Evolutionary conservation across 345 rosid species (phyloP).

Genomic region (Euphorbia pulcherrima): DNA sequence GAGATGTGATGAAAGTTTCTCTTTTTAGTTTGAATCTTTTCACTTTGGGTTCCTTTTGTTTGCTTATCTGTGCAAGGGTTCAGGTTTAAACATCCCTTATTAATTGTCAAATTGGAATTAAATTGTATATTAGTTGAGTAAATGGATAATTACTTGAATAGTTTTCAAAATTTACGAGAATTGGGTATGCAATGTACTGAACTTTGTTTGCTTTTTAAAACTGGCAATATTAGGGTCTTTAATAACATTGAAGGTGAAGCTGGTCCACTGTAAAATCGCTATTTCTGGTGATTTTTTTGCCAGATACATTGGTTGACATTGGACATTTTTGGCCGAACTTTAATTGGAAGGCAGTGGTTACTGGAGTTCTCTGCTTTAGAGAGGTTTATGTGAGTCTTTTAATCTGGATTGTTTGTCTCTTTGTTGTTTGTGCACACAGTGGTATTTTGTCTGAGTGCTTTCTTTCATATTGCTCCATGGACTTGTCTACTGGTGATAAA

Average conservation of each 20-base stretch:
- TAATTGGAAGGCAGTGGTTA: too few relatives aligned
- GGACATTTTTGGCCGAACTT: too few relatives aligned
- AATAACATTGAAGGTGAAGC: constrained; percentile 36
- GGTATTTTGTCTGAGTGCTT: too few relatives aligned
- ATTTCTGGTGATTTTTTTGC: background rate
- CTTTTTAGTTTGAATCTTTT: background rate
- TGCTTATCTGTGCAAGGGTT: constrained; percentile 26
- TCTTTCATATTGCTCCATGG: too few relatives aligned
- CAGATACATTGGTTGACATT: background rate
- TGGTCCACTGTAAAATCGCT: background rate
- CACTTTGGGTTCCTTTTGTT: constrained; percentile 29
- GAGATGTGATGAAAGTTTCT: background rate
- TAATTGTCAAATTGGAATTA: background rate
- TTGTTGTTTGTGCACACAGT: too few relatives aligned
- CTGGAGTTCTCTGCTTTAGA: too few relatives aligned
- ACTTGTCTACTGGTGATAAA: too few relatives aligned
- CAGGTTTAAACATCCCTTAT: constrained; percentile 29
- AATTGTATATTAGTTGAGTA: background rate
- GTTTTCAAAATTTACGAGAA: background rate
- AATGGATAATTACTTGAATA: background rate
- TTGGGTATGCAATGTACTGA: constrained; percentile 9
- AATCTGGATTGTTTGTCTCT: too few relatives aligned
- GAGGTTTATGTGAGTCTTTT: too few relatives aligned
- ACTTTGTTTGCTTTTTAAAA: constrained; percentile 14
- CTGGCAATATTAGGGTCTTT: constrained; percentile 21